Conservation (phyloP, 805 yeast genomes). For the Blastobotrys muscicola region DNA sequence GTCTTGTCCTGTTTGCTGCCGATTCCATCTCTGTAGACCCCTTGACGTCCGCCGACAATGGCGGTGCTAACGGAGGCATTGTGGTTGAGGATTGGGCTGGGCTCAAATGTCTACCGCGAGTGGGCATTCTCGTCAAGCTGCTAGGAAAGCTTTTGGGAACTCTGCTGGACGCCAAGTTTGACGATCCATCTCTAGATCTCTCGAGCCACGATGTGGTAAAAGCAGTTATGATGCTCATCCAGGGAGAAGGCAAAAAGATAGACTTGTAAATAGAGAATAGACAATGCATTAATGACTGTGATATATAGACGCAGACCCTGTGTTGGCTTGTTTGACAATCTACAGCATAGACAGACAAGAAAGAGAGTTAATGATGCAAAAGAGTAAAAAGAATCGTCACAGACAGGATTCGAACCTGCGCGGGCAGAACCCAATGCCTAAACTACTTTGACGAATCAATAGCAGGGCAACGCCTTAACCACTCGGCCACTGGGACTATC, state of each 20-base stretch:
- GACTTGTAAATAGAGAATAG: neutral
- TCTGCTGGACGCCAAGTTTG: conserved; percentile 54
- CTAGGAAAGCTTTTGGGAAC: conserved; percentile 57
- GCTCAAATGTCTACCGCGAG: conserved; percentile 85
- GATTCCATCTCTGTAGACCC: conserved; percentile 39
- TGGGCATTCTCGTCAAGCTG: conserved; percentile 74
- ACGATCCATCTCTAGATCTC: conserved; percentile 33
- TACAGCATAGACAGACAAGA: no score
- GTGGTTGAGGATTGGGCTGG: conserved; percentile 86
- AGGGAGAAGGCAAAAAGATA: conserved; percentile 20
- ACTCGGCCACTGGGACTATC: no score
- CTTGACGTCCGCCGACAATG: conserved; percentile 37
- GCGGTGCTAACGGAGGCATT: conserved; percentile 39
- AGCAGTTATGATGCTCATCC: conserved; percentile 25
- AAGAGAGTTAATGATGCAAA: no score
- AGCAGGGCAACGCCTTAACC: no score
- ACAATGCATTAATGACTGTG: neutral
- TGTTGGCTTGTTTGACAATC: no score
- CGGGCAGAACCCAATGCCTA: conserved; percentile 84
- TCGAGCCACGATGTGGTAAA: conserved; percentile 22
- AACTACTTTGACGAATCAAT: conserved; percentile 9
- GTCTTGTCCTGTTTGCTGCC: conserved; percentile 78
- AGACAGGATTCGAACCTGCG: conserved; percentile 99
- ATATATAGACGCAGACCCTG: no score
- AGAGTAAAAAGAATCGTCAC: conserved; percentile 65